Base-by-base conservation (phyloP, 2,329 filamentous ascomycete species). In the Phaeosphaeriaceae sp. region DNA sequence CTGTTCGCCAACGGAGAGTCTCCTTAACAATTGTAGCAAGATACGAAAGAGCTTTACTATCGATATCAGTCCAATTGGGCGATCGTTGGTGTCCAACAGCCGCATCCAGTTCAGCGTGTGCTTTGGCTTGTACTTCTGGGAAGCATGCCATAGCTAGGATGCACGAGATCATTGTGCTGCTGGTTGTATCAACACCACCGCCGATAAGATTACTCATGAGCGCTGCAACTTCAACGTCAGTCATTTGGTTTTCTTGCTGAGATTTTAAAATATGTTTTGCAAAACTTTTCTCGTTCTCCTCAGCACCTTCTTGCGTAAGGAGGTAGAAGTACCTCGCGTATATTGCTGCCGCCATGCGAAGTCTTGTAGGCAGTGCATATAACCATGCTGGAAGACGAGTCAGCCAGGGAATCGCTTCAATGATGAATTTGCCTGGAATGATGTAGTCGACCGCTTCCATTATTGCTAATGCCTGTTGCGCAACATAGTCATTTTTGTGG, bases 171-270 rank as follows among this genome's bases (percentile, higher is more conserved):
- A 52, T 52, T 2, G 46, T 44, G 33, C 66, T 64, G 4, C 66
- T 67, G 5, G 68, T 65, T 1, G 74, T 76, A 34, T 75, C 46
- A 7, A 50, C 34, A 3, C 46, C 46, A 16, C 50, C 50, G 30
- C 45, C 45, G 18, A 52, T 44, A 13, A 52, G 39, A 29, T 48
- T 48, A 6, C 7, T 21, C 3, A 36, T 26, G 29, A 52, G 9
- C 6, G 15, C 26, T 2, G 34, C 28, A 30, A 52, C 35, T 18
- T 52, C 50, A 4, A 29, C 39, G 18, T 52, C 40, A 17, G 8
- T 17, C 16, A 52, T 20, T 6, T 26, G 11, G n/a, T 29, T 20
- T 9, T 35, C 17, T 6, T 29, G 15, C 32, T 54, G 50, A 2
- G 30, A 15, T 20, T 18, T 18, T 4, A 56, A 26, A 8, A 56